Conservation (phyloP, 108 stramenopile genomes). For the Stephanodiscus minutulus region DNA sequence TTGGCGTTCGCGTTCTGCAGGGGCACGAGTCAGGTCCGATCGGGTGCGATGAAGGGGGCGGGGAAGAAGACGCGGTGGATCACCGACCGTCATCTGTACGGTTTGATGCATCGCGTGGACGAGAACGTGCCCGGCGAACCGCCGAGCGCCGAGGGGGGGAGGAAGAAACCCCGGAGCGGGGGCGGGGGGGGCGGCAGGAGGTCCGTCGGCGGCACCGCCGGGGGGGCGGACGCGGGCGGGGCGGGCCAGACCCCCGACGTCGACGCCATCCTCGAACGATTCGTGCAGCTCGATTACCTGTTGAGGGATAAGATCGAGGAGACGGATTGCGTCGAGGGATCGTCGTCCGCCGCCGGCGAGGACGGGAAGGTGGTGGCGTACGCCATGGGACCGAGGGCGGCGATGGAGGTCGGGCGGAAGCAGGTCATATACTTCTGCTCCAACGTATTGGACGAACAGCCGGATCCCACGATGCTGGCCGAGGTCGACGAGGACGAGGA, state of each 20-base stretch:
- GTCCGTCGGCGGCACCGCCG: slow-evolving; percentile 13
- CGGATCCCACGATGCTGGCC: slow-evolving; percentile 84
- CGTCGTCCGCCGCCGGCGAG: slow-evolving; percentile 29
- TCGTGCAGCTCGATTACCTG: slow-evolving; percentile 80
- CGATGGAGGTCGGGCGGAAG: slow-evolving; percentile 78
- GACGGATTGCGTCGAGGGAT: slow-evolving; percentile 20
- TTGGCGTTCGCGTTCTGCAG: slow-evolving; percentile 82
- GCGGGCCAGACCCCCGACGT: slow-evolving; percentile 65
- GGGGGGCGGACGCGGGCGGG: slow-evolving; percentile 19
- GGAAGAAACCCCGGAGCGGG: slow-evolving; percentile 29
- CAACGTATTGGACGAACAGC: slow-evolving; percentile 76
- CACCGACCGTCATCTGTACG: slow-evolving; percentile 69
- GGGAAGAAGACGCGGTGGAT: slow-evolving; percentile 66
- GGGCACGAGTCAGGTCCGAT: slow-evolving; percentile 56
- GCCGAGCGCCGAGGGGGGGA: slow-evolving; percentile 55
- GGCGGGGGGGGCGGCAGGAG: slow-evolving; percentile 26
- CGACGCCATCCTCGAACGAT: slow-evolving; percentile 70
- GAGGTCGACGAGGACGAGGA: slow-evolving; percentile 75
- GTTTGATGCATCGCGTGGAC: slow-evolving; percentile 72
- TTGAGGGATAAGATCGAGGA: slow-evolving; percentile 66
- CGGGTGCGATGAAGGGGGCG: slow-evolving; percentile 48
- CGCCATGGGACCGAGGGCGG: slow-evolving; percentile 84
- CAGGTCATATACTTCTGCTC: slow-evolving; percentile 86
- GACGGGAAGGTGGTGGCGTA: slow-evolving; percentile 63
- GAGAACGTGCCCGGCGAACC: slow-evolving; percentile 80